These are phyloP conservation scores for Globisporangium alternatum DNA, from an alignment of 352 stramenopile genomes.

Conservation along the genomic window DNA sequence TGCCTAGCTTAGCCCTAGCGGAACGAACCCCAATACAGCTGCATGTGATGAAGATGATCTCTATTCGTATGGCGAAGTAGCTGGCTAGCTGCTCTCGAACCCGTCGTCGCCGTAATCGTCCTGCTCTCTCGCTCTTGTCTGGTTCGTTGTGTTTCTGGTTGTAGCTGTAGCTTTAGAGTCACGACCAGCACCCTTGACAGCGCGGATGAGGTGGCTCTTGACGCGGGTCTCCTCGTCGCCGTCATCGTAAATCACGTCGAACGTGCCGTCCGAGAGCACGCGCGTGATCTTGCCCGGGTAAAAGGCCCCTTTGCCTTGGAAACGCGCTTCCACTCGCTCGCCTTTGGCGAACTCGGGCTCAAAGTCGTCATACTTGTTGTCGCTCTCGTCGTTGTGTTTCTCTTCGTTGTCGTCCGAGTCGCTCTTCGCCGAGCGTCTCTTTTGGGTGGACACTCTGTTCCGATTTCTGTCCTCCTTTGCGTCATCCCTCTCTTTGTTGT, in stretches of 20 bases:
- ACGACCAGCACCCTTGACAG: not conserved
- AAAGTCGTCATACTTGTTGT: slow-evolving; percentile 32
- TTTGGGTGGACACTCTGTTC: slow-evolving; percentile 5
- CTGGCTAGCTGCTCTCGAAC: slow-evolving; percentile 52
- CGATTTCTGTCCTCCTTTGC: not conserved
- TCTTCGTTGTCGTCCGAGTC: slow-evolving; percentile 21
- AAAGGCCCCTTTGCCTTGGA: slow-evolving; percentile 44
- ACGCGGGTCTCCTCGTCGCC: slow-evolving; percentile 65
- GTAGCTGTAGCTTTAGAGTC: not conserved
- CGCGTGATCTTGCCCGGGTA: slow-evolving; percentile 50
- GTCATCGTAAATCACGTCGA: slow-evolving; percentile 73
- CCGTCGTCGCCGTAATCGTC: slow-evolving; percentile 52
- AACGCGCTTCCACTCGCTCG: slow-evolving; percentile 61
- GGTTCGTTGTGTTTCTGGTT: slow-evolving; percentile 7
- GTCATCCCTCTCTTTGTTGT: slow-evolving; percentile 1
- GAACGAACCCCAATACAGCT: slow-evolving; percentile 9
- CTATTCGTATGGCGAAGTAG: not conserved
- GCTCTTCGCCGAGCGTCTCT: slow-evolving; percentile 11
- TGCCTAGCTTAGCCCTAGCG: not conserved
- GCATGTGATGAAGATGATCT: slow-evolving; percentile 4
- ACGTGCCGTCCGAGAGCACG: slow-evolving; percentile 49
- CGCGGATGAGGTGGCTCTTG: slow-evolving; percentile 37
- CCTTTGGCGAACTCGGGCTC: slow-evolving; percentile 52
- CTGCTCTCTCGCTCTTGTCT: slow-evolving; percentile 3
- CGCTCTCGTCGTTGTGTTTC: slow-evolving; percentile 18